Base-by-base conservation (phyloP, 352 stramenopile genomes). In the Pythium monospermum region DNA sequence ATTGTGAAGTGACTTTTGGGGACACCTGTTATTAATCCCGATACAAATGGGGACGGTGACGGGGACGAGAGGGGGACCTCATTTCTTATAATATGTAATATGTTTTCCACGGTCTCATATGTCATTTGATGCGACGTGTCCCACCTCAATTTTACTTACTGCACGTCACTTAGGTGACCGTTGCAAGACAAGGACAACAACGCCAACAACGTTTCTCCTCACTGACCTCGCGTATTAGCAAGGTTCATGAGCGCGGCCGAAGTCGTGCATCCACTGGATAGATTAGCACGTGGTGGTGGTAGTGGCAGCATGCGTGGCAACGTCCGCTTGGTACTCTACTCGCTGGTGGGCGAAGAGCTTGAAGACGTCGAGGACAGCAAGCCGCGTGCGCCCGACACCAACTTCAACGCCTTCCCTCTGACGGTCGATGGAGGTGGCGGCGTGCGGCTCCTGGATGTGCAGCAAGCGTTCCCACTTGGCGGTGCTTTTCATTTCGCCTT, bases 381-480 rank as follows among this genome's bases (percentile, higher is more conserved):
- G 56, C 57, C 65, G 33, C 59, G 58, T 19, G 51, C 33, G 37
- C 72, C 74, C 2, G 79, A 91, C 48, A 73, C 59, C 41, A 75
- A 82, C 45, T 87, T 73, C 66, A 91, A 91, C 53, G 80, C 80
- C n/a, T 91, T 91, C 52, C 53, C 67, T 10, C 57, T 89, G 35
- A 45, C 54, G 1, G 43, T 57, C 3, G 56, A 45, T 15, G 49
- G 39, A 42, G 26, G 10, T 25, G 49, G 44, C 16, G 28, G 36
- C 2, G 66, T 91, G 23, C 62, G 58, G 0, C 71, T 94, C 4
- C 52, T 53, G 4, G 71, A 91, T 49, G 58, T 94, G 22, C 73
- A 85, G 62, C 63, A 58, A 35, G 76, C 78, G 16, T 94, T 91
- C 57, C 83, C 83, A 12, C 62, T 94, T 3, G 83, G 76, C 30